Base-by-base conservation (phyloP, 1,284 basidiomycete species). In the Afroboletus lepidellus region DNA sequence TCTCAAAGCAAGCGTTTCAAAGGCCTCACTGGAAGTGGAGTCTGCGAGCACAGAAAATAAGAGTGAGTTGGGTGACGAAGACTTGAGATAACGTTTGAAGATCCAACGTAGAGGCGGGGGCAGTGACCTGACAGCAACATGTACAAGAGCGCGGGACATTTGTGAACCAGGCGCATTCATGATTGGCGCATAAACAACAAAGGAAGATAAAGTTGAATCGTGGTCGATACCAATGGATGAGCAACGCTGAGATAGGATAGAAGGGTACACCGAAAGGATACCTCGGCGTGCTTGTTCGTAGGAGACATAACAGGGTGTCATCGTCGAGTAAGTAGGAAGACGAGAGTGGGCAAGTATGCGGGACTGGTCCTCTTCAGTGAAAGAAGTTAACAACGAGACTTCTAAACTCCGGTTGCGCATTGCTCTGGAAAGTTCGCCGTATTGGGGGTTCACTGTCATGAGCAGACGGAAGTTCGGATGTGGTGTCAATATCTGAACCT, bases 351-450 rank as follows among this genome's bases (percentile, higher is more conserved):
- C 74, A n/a, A 70, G 66, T 13, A 86, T 51, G 23, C 80, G 74
- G 27, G 48, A 47, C 8, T 42, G 30, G 56, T 88, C 87, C 56
- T 85, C 78, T 9, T 69, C 57, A 20, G 65, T 65, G 47, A 69
- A 64, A 33, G 55, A 49, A 12, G 64, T 50, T 15, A 76, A 54
- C 32, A 90, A 62, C 24, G 79, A 80, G 33, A 99, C 80, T 70
- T 99, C 97, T 38, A 98, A 78, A 32, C 96, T 97, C 59, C 97
- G 86, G 69, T 99, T 99, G 37, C 97, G 85, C 97, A 99, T 99
- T 1, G 97, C 97, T 34, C 97, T 81, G 8, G 96, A 98, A 11
- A 99, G 77, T 72, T 99, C 97, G 44, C 97, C 98, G 59, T 90
- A 81, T 55, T 86, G 84, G 20, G 94, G 89, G 65, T 99, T 92